These are phyloP conservation scores for Endocalyx cinctus DNA, from an alignment of 2,329 filamentous ascomycete genomes.

Conservation along the genomic window DNA sequence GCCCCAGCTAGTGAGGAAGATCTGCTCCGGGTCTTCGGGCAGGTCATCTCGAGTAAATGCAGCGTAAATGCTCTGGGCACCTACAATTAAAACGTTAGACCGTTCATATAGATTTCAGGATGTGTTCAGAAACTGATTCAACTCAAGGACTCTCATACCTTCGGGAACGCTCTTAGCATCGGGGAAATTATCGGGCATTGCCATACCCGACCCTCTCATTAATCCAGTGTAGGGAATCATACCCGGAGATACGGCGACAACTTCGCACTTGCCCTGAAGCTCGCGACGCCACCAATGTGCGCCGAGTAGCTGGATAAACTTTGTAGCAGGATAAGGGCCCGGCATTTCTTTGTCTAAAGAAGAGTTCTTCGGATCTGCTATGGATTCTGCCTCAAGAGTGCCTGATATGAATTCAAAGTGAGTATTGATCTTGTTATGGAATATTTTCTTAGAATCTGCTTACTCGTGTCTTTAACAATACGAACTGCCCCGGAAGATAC, in stretches of 20 bases:
- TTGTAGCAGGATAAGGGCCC: conserved; percentile 38
- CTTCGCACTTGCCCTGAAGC: conserved; percentile 36
- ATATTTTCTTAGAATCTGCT: conserved; percentile 3
- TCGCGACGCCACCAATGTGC: conserved; percentile 54
- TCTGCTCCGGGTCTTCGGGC: conserved; percentile 45
- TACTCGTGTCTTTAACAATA: conserved; percentile 33
- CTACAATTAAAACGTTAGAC: conserved; percentile 20
- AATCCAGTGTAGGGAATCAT: conserved; percentile 46
- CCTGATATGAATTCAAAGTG: conserved; percentile 11
- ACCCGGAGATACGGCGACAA: conserved; percentile 51
- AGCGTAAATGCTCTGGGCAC: conserved; percentile 39
- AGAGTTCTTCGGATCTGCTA: conserved; percentile 36
- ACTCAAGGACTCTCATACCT: conserved; percentile 31
- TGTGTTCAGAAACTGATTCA: too few species aligned
- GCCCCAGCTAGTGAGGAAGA: conserved; percentile 53
- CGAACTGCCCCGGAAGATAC: conserved; percentile 47
- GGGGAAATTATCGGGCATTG: conserved; percentile 28
- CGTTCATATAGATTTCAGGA: background rate
- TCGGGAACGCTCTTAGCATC: conserved; percentile 45
- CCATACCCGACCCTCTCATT: conserved; percentile 24
- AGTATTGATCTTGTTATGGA: conserved; percentile 4
- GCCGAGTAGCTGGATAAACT: conserved; percentile 46
- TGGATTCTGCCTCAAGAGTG: conserved; percentile 20
- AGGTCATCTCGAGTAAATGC: conserved; percentile 42
- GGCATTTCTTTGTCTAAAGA: too few species aligned